These are phyloP conservation scores for Ganoderma multipileum DNA, from an alignment of 1,284 basidiomycete species.

Conservation along the genomic window DNA sequence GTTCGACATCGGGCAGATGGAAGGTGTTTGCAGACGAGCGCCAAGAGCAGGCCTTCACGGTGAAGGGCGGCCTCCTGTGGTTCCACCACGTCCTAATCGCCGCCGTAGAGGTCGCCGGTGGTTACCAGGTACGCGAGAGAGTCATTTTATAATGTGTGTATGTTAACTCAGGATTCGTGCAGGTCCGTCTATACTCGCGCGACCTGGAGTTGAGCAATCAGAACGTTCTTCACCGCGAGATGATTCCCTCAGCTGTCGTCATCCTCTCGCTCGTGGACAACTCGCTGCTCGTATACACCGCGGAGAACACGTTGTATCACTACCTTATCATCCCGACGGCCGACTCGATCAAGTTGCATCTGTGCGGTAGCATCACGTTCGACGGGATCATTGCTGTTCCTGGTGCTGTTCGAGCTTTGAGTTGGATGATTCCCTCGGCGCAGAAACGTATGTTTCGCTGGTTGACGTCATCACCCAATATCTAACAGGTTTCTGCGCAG, in stretches of 20 bases:
- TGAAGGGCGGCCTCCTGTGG: constrained; percentile 95
- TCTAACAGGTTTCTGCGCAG: constrained; percentile 48
- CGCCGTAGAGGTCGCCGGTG: constrained; percentile 84
- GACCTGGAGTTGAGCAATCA: constrained; percentile 90
- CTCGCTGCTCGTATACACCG: constrained; percentile 95
- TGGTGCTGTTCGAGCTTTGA: constrained; percentile 86
- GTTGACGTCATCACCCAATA: not conserved
- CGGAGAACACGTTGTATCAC: constrained; percentile 95
- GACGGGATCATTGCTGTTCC: constrained; percentile 90
- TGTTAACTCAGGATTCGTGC: constrained; percentile 7
- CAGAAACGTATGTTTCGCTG: constrained; percentile 80
- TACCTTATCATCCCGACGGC: constrained; percentile 90
- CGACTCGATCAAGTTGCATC: constrained; percentile 84
- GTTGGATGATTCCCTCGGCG: constrained; percentile 95
- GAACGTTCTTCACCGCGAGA: constrained; percentile 85
- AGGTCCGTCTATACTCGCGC: constrained; percentile 96
- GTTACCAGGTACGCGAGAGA: constrained; percentile 68
- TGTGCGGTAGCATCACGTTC: constrained; percentile 96
- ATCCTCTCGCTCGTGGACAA: constrained; percentile 94
- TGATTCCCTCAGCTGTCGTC: constrained; percentile 80
- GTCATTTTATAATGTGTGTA: not conserved
- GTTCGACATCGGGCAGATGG: constrained; percentile 93
- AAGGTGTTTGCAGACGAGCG: constrained; percentile 85
- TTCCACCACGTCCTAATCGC: constrained; percentile 96
- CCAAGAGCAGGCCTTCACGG: constrained; percentile 91